Evolutionary conservation across 352 stramenopile genomes (phyloP), one percentile per base, ranked within the genome.

Genomic region (Phytophthora chlamydospora): DNA sequence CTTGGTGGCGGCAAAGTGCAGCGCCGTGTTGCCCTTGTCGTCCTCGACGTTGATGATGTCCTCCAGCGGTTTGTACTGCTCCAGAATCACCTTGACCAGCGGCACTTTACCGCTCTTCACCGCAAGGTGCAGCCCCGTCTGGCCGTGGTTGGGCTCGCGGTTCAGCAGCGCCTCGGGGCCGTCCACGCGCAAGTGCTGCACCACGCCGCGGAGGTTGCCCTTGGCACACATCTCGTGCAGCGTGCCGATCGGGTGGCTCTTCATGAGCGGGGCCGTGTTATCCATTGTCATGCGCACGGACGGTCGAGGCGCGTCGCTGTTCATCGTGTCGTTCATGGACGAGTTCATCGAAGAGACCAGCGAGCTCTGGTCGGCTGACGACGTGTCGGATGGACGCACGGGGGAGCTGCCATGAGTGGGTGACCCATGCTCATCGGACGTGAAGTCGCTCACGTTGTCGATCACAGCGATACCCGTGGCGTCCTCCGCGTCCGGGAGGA

Each of bases 1-100:
- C 79, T 95, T 95, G 9, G 86, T 95, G 35, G 86, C 86, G 6
- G 86, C 86, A 75, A 95, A 95, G 58, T 95, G 86, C 51, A 95
- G 66, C 48, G 81, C 80, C 39, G 86, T 91, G 71, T 95, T 95
- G 64, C 86, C 86, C 60, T 95, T 95, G 72, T 95, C 86, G 56
- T 95, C 86, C 44, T 93, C 86, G 16, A 92, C 50, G 58, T 91
- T 93, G 56, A 95, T 78, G 7, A 95, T 76, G 35, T 95, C 86
- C 33, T 91, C 83, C 29, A 89, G 38, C 27, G 83, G 76, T 36
- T 91, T 85, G 67, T 83, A 95, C 53, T 91, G 84, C 50, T 95
- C 86, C 14, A 93, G 41, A 47, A 95, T 83, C 38, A 92, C 66
- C 71, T 95, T 93, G 40, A 91, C 85, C 35, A 93, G 70, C 54